These are phyloP conservation scores for Ophiocordyceps polyrhachis-furcata DNA, from an alignment of 2,329 filamentous ascomycete species.

Conservation along the genomic window DNA sequence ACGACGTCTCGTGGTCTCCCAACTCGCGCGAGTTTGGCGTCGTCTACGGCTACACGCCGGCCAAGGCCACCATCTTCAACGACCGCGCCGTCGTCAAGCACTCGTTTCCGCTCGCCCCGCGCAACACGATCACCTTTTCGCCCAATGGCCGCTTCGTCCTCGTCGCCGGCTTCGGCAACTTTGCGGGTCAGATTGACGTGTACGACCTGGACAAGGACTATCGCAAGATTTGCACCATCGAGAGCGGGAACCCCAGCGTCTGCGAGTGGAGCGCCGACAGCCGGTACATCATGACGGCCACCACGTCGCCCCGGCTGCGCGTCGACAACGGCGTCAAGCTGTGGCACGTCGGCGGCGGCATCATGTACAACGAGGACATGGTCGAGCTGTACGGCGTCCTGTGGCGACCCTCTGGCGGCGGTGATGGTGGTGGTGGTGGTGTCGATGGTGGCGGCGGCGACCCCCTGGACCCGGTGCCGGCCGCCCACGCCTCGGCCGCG, in stretches of 20 bases:
- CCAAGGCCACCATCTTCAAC: constrained; percentile 97
- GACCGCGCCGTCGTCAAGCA: constrained; percentile 65
- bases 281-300: constrained; percentile 91
- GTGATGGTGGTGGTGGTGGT: constrained; percentile 23
- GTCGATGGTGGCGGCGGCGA: constrained; percentile 42
- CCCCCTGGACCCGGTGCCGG: constrained; percentile 54
- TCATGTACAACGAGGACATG: constrained; percentile 96
- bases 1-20: constrained; percentile 96
- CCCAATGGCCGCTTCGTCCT: constrained; percentile 84
- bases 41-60: constrained; percentile 97
- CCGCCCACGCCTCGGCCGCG: constrained; percentile 65
- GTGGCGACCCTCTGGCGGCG: constrained; percentile 61
- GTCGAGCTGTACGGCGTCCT: constrained; percentile 77
- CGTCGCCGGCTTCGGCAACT: constrained; percentile 90
- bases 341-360: constrained; percentile 72
- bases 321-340: constrained; percentile 94
- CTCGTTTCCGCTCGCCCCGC: constrained; percentile 68
- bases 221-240: constrained; percentile 79
- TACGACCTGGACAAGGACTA: constrained; percentile 94
- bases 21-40: constrained; percentile 97
- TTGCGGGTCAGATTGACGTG: constrained; percentile 93
- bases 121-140: constrained; percentile 91
- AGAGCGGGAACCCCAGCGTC: constrained; percentile 87
- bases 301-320: constrained; percentile 80
- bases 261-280: constrained; percentile 97